Percentiles rank a stretch among this genome's conserved stretches.
phyloP scores from a whole-genome alignment of 208 protist species.

The Trypanosoma conorhini region DNA sequence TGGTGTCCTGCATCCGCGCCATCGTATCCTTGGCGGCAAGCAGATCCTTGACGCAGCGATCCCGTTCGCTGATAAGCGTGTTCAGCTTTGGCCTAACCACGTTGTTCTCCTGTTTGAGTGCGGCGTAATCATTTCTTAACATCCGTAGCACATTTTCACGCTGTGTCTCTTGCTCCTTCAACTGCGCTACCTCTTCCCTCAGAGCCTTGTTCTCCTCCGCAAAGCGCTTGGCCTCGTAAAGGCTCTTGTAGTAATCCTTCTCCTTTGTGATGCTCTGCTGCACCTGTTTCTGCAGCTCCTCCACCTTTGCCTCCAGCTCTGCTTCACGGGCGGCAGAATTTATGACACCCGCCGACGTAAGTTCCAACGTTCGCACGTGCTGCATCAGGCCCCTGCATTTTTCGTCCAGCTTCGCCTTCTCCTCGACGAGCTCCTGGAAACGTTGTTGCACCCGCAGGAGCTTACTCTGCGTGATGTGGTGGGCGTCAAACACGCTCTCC shows the following conservation, averaged over 20 bases:
- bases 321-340: constrained; percentile 46
- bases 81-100: constrained; percentile 34
- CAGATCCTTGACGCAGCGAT: constrained; percentile 36
- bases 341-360: constrained; percentile 36
- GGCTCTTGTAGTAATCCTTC: constrained; percentile 55
- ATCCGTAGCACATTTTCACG: constrained; percentile 52
- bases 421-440: constrained; percentile 37
- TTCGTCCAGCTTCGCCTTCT: constrained; percentile 38
- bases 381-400: constrained; percentile 34
- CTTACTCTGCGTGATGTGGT: constrained; percentile 39
- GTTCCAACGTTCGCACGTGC: constrained; percentile 57
- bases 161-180: constrained; percentile 38
- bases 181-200: constrained; percentile 2
- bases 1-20: constrained; percentile 39
- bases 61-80: constrained; percentile 34
- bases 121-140: constrained; percentile 63
- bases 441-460: constrained; percentile 31
- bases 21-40: constrained; percentile 41
- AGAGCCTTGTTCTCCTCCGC: constrained; percentile 28
- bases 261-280: constrained; percentile 46
- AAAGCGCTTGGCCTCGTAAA: constrained; percentile 36
- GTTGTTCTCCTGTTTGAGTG: constrained; percentile 60
- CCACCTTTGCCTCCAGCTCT: constrained; percentile 45
- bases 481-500: constrained; percentile 45
- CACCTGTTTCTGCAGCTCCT: constrained; percentile 44